phyloP scores from a whole-genome alignment of 352 stramenopile species.

The Pythium chondricola region DNA sequence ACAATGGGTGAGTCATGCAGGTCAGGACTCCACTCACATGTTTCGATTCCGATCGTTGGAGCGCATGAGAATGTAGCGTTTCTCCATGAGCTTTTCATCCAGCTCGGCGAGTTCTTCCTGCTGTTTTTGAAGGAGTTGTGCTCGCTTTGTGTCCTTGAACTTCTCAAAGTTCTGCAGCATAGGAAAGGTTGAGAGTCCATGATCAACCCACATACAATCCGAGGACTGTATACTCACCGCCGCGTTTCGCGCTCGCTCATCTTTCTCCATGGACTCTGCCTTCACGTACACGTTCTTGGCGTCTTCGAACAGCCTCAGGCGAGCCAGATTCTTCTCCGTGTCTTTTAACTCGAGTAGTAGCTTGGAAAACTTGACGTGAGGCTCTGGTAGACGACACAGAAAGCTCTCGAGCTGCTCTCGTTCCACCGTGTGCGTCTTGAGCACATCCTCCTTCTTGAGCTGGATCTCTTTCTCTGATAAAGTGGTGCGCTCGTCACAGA shows the following conservation, averaged over 20 bases:
- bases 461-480: conserved; percentile 38
- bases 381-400: conserved; percentile 43
- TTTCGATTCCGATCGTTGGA: conserved; percentile 48
- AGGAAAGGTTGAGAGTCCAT: no score
- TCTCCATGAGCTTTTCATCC: conserved; percentile 65
- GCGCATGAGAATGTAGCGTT: conserved; percentile 57
- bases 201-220: no score
- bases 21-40: conserved; percentile 26
- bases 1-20: neutral
- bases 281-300: conserved; percentile 62
- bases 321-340: conserved; percentile 58
- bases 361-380: conserved; percentile 65
- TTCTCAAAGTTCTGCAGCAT: conserved; percentile 37
- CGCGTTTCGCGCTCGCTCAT: conserved; percentile 35
- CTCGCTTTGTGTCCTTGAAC: conserved; percentile 53
- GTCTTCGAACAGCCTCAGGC: conserved; percentile 63
- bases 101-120: conserved; percentile 47
- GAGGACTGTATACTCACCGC: no score
- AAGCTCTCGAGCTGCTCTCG: conserved; percentile 56
- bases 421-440: conserved; percentile 57
- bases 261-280: conserved; percentile 52
- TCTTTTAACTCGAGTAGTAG: conserved; percentile 64
- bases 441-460: conserved; percentile 40
- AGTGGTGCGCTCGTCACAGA: conserved; percentile 24
- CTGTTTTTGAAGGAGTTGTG: conserved; percentile 45